A percentile compares a stretch with the other conserved stretches of the same genome.
phyloP scores from a whole-genome alignment of 345 rosid genomes.

The Acer negundo region DNA sequence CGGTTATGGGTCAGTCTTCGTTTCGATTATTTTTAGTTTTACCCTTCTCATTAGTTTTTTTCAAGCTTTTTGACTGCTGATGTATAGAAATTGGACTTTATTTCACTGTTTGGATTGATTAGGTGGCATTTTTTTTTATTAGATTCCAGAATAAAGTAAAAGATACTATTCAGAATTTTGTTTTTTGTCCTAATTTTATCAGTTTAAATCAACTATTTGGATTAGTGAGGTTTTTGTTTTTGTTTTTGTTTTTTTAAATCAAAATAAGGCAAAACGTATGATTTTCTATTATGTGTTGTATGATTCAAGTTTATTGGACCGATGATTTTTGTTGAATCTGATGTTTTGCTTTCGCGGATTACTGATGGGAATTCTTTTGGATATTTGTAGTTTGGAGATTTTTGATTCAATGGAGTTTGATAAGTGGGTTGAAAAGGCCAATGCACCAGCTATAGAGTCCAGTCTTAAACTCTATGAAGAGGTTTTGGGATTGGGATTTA shows the following conservation, averaged over 20 bases:
- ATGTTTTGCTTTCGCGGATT: not conserved
- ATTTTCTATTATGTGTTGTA: not conserved
- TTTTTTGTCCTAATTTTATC: too few relatives aligned
- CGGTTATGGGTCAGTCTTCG: slow-evolving; percentile 61
- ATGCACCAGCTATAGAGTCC: slow-evolving; percentile 67
- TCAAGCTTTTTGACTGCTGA: slow-evolving; percentile 20
- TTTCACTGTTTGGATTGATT: not conserved
- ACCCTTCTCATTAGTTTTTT: not conserved
- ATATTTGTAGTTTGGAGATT: slow-evolving; percentile 56
- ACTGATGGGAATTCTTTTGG: slow-evolving; percentile 22
- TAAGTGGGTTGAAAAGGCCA: slow-evolving; percentile 80
- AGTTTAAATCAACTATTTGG: too few relatives aligned
- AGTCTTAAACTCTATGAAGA: slow-evolving; percentile 78
- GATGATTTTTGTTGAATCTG: slow-evolving; percentile 1
- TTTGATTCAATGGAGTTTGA: slow-evolving; percentile 69
- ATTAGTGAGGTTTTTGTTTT: too few relatives aligned
- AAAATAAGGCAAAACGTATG: not conserved
- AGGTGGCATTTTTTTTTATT: not conserved
- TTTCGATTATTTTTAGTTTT: not conserved
- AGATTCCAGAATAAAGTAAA: not conserved
- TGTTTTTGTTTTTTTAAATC: not conserved
- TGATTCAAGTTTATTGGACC: not conserved
- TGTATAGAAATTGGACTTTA: not conserved
- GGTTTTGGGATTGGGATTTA: slow-evolving; percentile 64
- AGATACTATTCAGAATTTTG: too few relatives aligned